Percentiles rank a stretch among this genome's conserved stretches.
Evolutionary conservation across 176 grass and related monocot species (phyloP).

Genomic region (Thalia dealbata): DNA sequence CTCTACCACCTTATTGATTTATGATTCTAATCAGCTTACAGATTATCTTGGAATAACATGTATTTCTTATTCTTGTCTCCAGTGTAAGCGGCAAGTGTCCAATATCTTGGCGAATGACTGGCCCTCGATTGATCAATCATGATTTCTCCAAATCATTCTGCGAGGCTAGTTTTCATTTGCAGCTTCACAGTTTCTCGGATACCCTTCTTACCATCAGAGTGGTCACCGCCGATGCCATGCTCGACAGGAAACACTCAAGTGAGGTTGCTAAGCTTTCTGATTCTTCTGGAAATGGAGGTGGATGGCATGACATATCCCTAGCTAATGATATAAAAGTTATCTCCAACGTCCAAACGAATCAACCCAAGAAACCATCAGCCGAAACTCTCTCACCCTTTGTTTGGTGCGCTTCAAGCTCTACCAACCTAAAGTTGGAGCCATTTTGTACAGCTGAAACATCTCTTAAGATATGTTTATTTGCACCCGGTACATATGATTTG

Average conservation of each 20-base stretch:
- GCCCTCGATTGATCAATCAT: conserved; percentile 51
- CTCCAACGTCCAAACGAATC: conserved; percentile 36
- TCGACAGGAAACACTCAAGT: conserved; percentile 27
- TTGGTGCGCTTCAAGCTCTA: conserved; percentile 73
- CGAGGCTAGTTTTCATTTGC: conserved; percentile 50
- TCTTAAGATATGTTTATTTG: conserved; percentile 70
- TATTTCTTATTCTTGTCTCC: conserved; percentile 22
- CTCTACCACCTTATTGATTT: conserved; percentile 29
- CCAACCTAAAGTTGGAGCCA: conserved; percentile 48
- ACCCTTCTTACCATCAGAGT: conserved; percentile 39
- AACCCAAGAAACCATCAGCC: conserved; percentile 29
- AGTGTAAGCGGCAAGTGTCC: conserved; percentile 52
- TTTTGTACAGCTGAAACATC: conserved; percentile 48
- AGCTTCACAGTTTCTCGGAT: conserved; percentile 46
- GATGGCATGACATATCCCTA: conserved; percentile 77
- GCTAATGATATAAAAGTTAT: conserved; percentile 59
- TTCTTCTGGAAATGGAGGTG: conserved; percentile 39
- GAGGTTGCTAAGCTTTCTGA: conserved; percentile 29
- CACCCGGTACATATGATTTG: conserved; percentile 78
- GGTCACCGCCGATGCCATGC: conserved; percentile 39
- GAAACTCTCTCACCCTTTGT: conserved; percentile 61
- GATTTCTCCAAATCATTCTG: conserved; percentile 73
- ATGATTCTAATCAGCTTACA: conserved; percentile 10
- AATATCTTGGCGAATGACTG: conserved; percentile 80
- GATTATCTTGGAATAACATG: conserved; percentile 8